Base-by-base conservation (phyloP, 1,139 yeast genomes). In the Oligophagozyma castellii region DNA sequence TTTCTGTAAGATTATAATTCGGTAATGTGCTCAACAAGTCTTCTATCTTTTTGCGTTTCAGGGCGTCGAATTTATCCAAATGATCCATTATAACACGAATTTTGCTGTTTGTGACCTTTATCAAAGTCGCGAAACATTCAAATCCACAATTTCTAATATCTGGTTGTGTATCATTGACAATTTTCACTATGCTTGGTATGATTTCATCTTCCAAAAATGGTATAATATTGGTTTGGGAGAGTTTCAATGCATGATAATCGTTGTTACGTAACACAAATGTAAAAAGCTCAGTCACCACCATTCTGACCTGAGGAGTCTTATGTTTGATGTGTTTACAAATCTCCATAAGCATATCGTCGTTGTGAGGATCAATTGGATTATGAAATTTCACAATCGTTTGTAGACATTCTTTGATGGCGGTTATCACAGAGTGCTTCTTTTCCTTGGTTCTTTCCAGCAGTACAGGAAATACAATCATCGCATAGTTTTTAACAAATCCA, bases 361-460 rank as follows among this genome's bases (percentile, higher is more conserved):
- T 22, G 72, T 59, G 1, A 48, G 45, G 28, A 42, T 50, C 24
- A 12, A 49, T 23, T 12, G 48, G 43, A 18, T 44, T 40, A 19
- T 35, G 35, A 16, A 27, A 31, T 18, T 28, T 29, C 43, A 73
- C 79, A 5, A 79, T 61, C 0, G 80, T 68, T 51, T 76, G 81
- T 34, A 84, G 59, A 1, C 89, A 76, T 26, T 53, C 57, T 14
- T 63, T 61, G 18, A 89, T 59, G 1, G 93, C 78, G 19, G 73
- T 83, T 2, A 80, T 62, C 1, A 83, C 92, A 2, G 76, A 59
- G 10, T 70, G 75, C 46, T 89, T 89, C 59, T 80, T 83, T 51
- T 89, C 98, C 48, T 84, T 86, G 10, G 83, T 70, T 43, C 95
- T 66, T 39, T 84, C 95, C 26, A 89, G 56, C 37, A 80, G 57